Evolutionary conservation across 2,329 filamentous ascomycete genomes (phyloP).

Genomic region (Fulvia fulva): DNA sequence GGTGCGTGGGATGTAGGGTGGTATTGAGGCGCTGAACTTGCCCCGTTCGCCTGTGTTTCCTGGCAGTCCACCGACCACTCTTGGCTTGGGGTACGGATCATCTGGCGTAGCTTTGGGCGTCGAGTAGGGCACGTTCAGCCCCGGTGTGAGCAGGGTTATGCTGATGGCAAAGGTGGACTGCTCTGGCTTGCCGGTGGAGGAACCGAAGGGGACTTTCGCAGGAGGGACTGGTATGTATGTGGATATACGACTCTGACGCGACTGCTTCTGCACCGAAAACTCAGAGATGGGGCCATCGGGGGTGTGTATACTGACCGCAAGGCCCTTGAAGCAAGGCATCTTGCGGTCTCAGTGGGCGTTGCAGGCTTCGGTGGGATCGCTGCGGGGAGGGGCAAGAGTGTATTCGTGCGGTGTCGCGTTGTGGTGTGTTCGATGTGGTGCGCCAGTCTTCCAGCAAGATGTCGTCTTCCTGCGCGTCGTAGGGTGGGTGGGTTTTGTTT

Average conservation of each 20-base stretch:
- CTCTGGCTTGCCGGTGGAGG: conserved; percentile 71
- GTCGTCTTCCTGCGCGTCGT: background rate
- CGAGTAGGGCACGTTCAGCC: conserved; percentile 86
- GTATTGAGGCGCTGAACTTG: conserved; percentile 57
- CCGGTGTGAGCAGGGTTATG: conserved; percentile 87
- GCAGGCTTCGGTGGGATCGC: conserved; percentile 3
- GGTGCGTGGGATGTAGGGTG: conserved; percentile 87
- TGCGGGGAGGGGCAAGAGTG: background rate
- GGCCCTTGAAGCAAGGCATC: conserved; percentile 95
- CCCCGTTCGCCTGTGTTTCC: conserved; percentile 51
- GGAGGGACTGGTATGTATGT: conserved; percentile 95
- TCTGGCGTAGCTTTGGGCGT: conserved; percentile 73
- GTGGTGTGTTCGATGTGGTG: background rate
- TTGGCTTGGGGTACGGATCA: conserved; percentile 76
- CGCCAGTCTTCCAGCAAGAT: background rate
- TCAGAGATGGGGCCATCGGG: conserved; percentile 78
- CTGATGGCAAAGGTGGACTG: conserved; percentile 97
- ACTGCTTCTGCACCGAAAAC: conserved; percentile 92
- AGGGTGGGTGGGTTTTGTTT: too few species aligned
- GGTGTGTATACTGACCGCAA: conserved; percentile 94
- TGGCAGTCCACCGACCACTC: conserved; percentile 70
- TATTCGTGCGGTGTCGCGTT: background rate
- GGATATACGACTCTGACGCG: conserved; percentile 85
- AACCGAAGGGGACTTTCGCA: conserved; percentile 65
- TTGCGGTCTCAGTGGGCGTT: conserved; percentile 25